Conservation (phyloP, 192 early-diverging fungal genomes). For the Coemansia sp. region DNA sequence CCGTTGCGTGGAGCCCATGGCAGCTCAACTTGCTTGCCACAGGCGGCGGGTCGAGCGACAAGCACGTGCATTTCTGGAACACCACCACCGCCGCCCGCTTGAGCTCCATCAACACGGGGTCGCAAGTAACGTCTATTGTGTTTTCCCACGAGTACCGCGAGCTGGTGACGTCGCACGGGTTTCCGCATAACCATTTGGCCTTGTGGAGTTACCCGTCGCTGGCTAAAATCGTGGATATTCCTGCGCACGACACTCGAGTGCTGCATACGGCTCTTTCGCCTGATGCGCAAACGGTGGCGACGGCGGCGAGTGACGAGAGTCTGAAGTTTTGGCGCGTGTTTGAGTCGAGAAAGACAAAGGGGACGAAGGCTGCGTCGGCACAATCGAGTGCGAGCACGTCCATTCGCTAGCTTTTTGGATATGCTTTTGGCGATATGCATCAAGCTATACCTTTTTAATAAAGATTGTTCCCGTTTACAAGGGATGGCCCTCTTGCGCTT, state of each 20-base stretch:
- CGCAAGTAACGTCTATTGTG: conserved; percentile 90
- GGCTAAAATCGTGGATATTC: conserved; percentile 71
- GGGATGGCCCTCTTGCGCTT: not conserved
- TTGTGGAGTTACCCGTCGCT: conserved; percentile 83
- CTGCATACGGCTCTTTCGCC: conserved; percentile 89
- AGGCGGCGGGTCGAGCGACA: conserved; percentile 89
- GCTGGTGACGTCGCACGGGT: conserved; percentile 89
- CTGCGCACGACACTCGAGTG: conserved; percentile 84
- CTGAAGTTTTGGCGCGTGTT: conserved; percentile 96
- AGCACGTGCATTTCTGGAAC: conserved; percentile 92
- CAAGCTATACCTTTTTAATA: not conserved
- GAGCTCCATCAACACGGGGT: conserved; percentile 72
- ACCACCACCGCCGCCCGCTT: conserved; percentile 63
- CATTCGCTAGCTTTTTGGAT: conserved; percentile 20
- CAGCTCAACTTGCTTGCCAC: conserved; percentile 78
- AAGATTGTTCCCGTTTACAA: no score
- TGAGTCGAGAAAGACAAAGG: conserved; percentile 34
- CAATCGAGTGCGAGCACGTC: conserved; percentile 3
- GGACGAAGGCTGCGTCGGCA: not conserved
- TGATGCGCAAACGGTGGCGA: conserved; percentile 89
- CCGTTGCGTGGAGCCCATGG: conserved; percentile 95
- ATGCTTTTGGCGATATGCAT: no score
- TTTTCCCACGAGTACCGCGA: conserved; percentile 86
- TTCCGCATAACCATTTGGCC: conserved; percentile 80
- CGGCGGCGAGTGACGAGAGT: conserved; percentile 90